Conservation (phyloP, 768 basidiomycete genomes). For the Tylopilus balloui region DNA sequence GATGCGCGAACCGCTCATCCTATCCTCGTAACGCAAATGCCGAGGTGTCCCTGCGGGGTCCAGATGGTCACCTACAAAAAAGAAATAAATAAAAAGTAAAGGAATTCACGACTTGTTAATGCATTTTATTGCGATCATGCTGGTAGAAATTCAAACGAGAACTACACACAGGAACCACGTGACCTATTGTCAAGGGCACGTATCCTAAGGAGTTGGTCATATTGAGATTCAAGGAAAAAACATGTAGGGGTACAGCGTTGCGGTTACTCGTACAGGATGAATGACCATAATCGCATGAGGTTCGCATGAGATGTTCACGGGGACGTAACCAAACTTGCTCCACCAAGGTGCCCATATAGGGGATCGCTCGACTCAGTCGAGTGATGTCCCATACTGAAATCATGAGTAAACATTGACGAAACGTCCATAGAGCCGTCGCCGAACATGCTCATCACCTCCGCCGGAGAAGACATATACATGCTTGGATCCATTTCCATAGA, state of each 20-base stretch:
- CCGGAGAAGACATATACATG: slow-evolving; percentile 50
- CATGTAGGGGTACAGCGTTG: slow-evolving; percentile 3
- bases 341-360: slow-evolving; percentile 26
- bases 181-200: not conserved
- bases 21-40: not conserved
- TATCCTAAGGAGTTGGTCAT: not conserved
- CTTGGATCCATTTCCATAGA: slow-evolving; percentile 47
- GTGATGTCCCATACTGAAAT: slow-evolving; percentile 28
- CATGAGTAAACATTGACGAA: slow-evolving; percentile 30
- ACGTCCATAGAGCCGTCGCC: slow-evolving; percentile 40
- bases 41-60: too few species aligned
- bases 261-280: slow-evolving; percentile 16
- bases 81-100: not conserved
- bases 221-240: slow-evolving; percentile 3
- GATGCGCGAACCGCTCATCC: slow-evolving; percentile 12
- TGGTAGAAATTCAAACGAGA: not conserved
- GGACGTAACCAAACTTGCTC: slow-evolving; percentile 24
- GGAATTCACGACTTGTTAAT: not conserved
- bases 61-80: not conserved
- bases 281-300: slow-evolving; percentile 2
- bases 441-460: slow-evolving; percentile 61
- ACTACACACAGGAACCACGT: slow-evolving; percentile 4
- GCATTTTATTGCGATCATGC: not conserved
- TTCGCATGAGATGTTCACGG: slow-evolving; percentile 17
- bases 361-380: slow-evolving; percentile 24